These are phyloP conservation scores for Coniochaeta sp. DNA, from an alignment of 2,329 filamentous ascomycete species.

Conservation along the genomic window DNA sequence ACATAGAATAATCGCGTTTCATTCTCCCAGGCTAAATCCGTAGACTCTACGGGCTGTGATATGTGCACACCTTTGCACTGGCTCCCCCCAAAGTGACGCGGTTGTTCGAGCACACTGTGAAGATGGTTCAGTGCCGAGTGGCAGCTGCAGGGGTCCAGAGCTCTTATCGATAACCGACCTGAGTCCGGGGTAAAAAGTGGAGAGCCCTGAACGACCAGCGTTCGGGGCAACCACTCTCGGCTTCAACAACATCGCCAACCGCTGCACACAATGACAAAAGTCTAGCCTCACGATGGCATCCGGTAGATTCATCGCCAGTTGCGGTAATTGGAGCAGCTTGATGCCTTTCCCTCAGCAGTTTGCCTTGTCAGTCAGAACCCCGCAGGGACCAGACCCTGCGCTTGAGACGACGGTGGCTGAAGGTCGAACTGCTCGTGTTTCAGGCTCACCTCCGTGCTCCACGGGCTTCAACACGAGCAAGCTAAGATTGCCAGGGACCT, in stretches of 20 bases:
- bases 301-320: too few relatives aligned
- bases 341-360: neutral
- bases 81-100: too few relatives aligned
- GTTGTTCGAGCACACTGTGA: too few relatives aligned
- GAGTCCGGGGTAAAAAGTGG: neutral
- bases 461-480: neutral
- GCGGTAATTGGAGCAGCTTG: neutral
- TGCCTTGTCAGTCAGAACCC: neutral
- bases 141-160: neutral
- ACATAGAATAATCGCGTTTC: too few relatives aligned
- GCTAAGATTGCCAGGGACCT: neutral
- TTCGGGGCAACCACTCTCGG: too few relatives aligned
- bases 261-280: too few relatives aligned
- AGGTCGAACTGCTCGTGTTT: slow-evolving; percentile 3
- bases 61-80: too few relatives aligned
- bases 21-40: neutral
- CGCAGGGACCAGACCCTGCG: neutral
- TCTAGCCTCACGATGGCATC: too few relatives aligned
- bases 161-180: neutral
- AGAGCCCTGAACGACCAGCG: neutral
- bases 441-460: slow-evolving; percentile 2
- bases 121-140: too few relatives aligned
- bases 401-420: slow-evolving; percentile 3
- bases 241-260: too few relatives aligned
- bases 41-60: neutral